Evolutionary conservation across 352 stramenopile species (phyloP).

Genomic region (Plasmopara viticola): DNA sequence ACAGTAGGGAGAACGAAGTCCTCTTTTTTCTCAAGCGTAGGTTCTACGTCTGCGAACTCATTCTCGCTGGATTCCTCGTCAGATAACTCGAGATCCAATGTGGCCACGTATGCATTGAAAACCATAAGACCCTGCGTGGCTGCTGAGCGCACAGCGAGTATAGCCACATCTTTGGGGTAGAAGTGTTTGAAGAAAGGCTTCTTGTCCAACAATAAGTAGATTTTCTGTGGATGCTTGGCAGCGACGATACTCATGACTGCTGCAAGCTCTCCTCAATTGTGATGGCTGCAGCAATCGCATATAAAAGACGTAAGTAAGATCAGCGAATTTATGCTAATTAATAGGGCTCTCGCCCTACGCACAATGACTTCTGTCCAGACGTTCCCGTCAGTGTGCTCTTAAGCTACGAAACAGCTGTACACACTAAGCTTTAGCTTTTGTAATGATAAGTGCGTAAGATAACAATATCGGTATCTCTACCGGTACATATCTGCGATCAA

Average conservation of each 20-base stretch:
- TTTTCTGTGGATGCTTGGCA: slow-evolving; percentile 38
- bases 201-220: slow-evolving; percentile 71
- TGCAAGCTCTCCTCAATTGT: slow-evolving; percentile 2
- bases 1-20: slow-evolving; percentile 47
- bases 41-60: slow-evolving; percentile 37
- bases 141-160: slow-evolving; percentile 53
- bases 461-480: too few species aligned
- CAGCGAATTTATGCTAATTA: too few species aligned
- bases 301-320: too few species aligned
- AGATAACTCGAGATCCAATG: slow-evolving; percentile 57
- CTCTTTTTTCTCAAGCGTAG: slow-evolving; percentile 30
- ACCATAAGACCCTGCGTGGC: slow-evolving; percentile 68
- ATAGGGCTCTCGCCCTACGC: too few species aligned
- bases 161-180: slow-evolving; percentile 55
- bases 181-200: slow-evolving; percentile 85
- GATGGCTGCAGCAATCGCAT: too few species aligned
- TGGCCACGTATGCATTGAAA: slow-evolving; percentile 73
- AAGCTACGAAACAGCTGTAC: too few species aligned
- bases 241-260: slow-evolving; percentile 49
- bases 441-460: too few species aligned
- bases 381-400: too few species aligned
- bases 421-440: too few species aligned
- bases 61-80: slow-evolving; percentile 40
- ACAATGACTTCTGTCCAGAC: too few species aligned
- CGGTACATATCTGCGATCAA: too few species aligned